Conservation (phyloP, 2,329 filamentous ascomycete species). For the Metarhizium sp. region DNA sequence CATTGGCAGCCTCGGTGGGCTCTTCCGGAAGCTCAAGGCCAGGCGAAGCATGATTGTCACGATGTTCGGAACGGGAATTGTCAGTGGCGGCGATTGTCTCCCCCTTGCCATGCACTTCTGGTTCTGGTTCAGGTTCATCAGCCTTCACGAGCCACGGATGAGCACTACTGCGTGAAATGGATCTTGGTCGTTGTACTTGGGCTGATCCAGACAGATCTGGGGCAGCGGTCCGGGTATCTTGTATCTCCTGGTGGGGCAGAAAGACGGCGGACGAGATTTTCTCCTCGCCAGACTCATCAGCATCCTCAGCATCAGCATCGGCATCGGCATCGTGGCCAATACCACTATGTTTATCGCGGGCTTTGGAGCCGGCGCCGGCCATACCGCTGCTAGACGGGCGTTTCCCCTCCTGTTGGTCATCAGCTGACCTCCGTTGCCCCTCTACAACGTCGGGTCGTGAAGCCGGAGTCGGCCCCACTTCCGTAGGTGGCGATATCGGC, state of each 20-base stretch:
- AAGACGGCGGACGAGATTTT: slow-evolving; percentile 84
- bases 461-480: slow-evolving; percentile 17
- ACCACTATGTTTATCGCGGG: neutral
- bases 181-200: slow-evolving; percentile 40
- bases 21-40: slow-evolving; percentile 23
- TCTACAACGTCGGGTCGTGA: slow-evolving; percentile 17
- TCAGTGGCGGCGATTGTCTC: slow-evolving; percentile 13
- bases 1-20: slow-evolving; percentile 30
- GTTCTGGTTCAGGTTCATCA: slow-evolving; percentile 35
- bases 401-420: slow-evolving; percentile 28
- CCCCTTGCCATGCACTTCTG: slow-evolving; percentile 17
- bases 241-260: slow-evolving; percentile 60
- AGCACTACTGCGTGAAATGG: slow-evolving; percentile 25
- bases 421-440: slow-evolving; percentile 27
- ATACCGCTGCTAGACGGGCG: slow-evolving; percentile 16
- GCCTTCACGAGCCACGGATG: slow-evolving; percentile 51
- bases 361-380: neutral
- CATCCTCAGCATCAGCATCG: slow-evolving; percentile 23
- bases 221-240: slow-evolving; percentile 20
- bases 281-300: slow-evolving; percentile 62
- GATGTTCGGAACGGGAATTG: slow-evolving; percentile 17
- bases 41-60: slow-evolving; percentile 18
- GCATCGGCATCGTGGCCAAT: slow-evolving; percentile 13
- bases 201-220: slow-evolving; percentile 23
- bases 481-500: slow-evolving; percentile 10